These are phyloP conservation scores for Yamadazyma atlantica DNA, from an alignment of 1,139 yeast species.

Conservation along the genomic window DNA sequence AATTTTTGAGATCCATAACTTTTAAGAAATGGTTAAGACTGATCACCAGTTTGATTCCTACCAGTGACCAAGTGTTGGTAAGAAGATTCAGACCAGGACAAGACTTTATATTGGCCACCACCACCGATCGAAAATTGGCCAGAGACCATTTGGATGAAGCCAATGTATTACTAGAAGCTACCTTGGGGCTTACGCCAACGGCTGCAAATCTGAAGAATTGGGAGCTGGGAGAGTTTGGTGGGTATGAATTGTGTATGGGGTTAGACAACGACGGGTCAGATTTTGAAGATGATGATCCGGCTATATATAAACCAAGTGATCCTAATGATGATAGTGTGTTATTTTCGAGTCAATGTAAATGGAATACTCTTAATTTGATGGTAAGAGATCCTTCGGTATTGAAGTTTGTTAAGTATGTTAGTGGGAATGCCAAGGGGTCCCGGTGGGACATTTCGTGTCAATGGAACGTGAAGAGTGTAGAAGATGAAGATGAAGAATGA, in stretches of 20 bases:
- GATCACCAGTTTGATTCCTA: slow-evolving; percentile 64
- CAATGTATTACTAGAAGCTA: slow-evolving; percentile 63
- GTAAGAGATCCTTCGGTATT: slow-evolving; percentile 81
- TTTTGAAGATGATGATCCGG: slow-evolving; percentile 55
- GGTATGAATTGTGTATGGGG: slow-evolving; percentile 88
- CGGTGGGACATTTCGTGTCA: slow-evolving; percentile 88
- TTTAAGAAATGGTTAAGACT: slow-evolving; percentile 70
- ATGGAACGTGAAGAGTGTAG: slow-evolving; percentile 60
- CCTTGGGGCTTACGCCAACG: slow-evolving; percentile 76
- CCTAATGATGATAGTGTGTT: slow-evolving; percentile 75
- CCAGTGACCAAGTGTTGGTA: slow-evolving; percentile 66
- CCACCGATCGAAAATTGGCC: slow-evolving; percentile 51
- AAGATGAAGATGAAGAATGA: too few species aligned
- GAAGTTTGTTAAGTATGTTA: slow-evolving; percentile 89
- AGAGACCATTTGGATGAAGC: slow-evolving; percentile 36
- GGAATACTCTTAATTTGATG: slow-evolving; percentile 80
- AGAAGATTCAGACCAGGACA: slow-evolving; percentile 94
- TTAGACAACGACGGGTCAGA: slow-evolving; percentile 50
- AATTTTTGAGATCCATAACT: slow-evolving; percentile 56
- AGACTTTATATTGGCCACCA: slow-evolving; percentile 90
- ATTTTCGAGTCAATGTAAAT: slow-evolving; percentile 75
- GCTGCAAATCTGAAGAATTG: slow-evolving; percentile 54
- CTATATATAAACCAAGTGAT: slow-evolving; percentile 55
- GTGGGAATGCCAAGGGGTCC: slow-evolving; percentile 84
- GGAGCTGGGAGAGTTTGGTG: slow-evolving; percentile 89